phyloP scores from a whole-genome alignment of 2,329 filamentous ascomycete species.

The Penicillium sp. region DNA sequence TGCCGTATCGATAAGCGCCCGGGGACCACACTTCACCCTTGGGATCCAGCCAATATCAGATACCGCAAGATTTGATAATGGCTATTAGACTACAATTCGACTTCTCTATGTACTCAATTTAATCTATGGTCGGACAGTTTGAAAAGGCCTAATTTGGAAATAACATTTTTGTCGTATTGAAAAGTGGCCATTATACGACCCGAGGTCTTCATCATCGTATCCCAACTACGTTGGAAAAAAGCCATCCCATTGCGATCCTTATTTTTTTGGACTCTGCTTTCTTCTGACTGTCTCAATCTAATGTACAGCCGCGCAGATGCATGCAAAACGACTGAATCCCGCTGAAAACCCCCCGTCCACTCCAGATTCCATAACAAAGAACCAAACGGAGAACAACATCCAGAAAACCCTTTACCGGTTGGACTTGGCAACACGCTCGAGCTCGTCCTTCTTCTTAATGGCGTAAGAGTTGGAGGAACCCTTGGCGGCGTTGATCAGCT shows the following conservation, averaged over 20 bases:
- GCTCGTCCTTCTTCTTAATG: constrained; percentile 99
- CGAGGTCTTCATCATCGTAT: constrained; percentile 43
- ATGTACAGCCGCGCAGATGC: constrained; percentile 43
- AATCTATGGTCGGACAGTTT: neutral
- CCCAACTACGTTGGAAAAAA: constrained; percentile 43
- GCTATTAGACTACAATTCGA: neutral
- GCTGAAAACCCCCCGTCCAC: constrained; percentile 42
- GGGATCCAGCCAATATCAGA: neutral
- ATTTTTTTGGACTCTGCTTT: constrained; percentile 38
- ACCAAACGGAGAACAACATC: constrained; percentile 39
- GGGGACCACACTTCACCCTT: neutral
- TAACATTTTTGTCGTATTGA: constrained; percentile 26
- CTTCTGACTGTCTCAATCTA: constrained; percentile 38
- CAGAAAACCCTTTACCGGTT: constrained; percentile 80
- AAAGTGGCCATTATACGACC: constrained; percentile 25
- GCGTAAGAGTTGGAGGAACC: constrained; percentile 99
- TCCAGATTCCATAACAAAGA: constrained; percentile 41
- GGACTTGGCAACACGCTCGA: constrained; percentile 99
- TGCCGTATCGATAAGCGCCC: constrained; percentile 36
- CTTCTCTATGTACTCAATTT: neutral
- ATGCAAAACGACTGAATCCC: constrained; percentile 44
- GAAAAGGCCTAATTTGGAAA: neutral
- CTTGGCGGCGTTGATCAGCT: constrained; percentile 99
- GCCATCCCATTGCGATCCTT: constrained; percentile 37
- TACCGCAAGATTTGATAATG: neutral